Base-by-base conservation (phyloP, 176 grass and related monocot genomes). In the Bothriochloa decipiens region DNA sequence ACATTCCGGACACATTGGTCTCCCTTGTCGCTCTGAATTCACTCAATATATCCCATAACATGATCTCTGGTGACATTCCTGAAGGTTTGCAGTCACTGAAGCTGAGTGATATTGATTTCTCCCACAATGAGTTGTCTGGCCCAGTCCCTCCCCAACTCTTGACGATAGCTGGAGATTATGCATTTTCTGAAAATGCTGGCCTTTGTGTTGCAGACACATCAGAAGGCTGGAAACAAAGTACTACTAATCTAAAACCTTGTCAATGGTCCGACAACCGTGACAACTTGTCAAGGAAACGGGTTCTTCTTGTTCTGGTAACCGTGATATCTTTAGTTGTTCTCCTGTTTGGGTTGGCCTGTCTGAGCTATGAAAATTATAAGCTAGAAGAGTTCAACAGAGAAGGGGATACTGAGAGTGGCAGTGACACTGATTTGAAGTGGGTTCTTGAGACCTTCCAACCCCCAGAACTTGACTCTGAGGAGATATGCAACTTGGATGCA, bases 31-130 rank as follows among this genome's bases (percentile, higher is more conserved):
- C 72, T 22, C 78, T 96, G 40, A 91, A 91, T 87, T 96, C 91
- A 45, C 80, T 98, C 17, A 94, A 98, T 87, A 80, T 98, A 83
- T 98, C 96, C 3, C 47, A 98, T 28, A 98, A 98, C 82, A 85
- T 78, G 70, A 29, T 98, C 39, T 88, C 71, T 45, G 96, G 93
- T 81, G 78, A 83, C 67, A 92, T 98, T 81, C 96, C 96, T 29
- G 41, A 92, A 74, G 79, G 52, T 46, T 42, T 98, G 74, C 89
- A 90, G 83, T 81, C 67, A 33, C 70, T 98, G 73, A 98, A 95
- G 73, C 80, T 92, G 53, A 96, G 91, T 79, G 95, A 76, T 60
- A 81, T 91, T 74, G 86, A 98, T 92, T 89, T 96, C 45, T 95
- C 96, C 8, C 65, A 89, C 72, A 98, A 98, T n/a, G 68, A 88